Conservation (phyloP, 108 stramenopile species). For the Cyclotella kingstonii region DNA sequence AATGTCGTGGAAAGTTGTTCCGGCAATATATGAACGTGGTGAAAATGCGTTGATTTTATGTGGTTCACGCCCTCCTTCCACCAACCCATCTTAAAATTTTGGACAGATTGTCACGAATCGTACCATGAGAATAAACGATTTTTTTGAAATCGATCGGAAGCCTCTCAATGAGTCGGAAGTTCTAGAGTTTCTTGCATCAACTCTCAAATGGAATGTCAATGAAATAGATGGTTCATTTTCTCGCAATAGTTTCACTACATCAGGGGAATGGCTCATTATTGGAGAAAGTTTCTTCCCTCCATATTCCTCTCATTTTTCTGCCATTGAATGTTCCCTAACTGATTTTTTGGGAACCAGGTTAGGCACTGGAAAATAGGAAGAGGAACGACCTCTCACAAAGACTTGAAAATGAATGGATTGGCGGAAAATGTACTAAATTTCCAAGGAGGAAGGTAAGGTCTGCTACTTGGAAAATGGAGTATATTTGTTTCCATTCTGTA, state of each 20-base stretch:
- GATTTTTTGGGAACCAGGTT: constrained; percentile 3
- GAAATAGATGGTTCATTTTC: constrained; percentile 49
- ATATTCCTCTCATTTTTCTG: background rate
- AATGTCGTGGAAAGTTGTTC: constrained; percentile 64
- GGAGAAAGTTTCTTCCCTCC: constrained; percentile 9
- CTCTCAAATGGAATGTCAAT: constrained; percentile 28
- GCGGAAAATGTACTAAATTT: constrained; percentile 27
- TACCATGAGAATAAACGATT: constrained; percentile 23
- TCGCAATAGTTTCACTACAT: constrained; percentile 42
- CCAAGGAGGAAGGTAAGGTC: constrained; percentile 20
- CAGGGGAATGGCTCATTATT: constrained; percentile 72
- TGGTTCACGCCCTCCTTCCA: constrained; percentile 37
- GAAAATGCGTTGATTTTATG: constrained; percentile 62
- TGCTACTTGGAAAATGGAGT: too few species aligned
- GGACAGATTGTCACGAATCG: constrained; percentile 38
- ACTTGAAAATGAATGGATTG: constrained; percentile 38
- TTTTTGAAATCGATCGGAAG: constrained; percentile 42
- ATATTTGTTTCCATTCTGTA: too few species aligned
- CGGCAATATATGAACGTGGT: constrained; percentile 36
- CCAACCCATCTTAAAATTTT: constrained; percentile 42
- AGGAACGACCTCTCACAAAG: constrained; percentile 34
- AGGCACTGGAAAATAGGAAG: constrained; percentile 60
- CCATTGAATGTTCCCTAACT: background rate
- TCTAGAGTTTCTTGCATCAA: constrained; percentile 42
- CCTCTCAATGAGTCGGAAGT: constrained; percentile 53